Evolutionary conservation across 805 yeast genomes (phyloP).

Genomic region (Nakazawaea ernobii): DNA sequence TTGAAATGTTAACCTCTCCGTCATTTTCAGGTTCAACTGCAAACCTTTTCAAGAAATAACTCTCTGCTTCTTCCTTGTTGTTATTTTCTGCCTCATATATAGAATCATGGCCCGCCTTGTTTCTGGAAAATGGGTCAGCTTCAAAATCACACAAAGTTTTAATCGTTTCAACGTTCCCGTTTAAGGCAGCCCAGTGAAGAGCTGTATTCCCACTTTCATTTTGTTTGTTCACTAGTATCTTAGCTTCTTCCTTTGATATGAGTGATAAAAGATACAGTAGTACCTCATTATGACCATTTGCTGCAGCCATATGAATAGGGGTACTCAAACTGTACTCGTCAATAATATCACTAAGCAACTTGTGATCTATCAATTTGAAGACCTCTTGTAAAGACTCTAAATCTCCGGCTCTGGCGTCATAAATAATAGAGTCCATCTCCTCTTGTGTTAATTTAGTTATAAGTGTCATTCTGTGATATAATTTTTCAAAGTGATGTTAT

Average conservation of each 20-base stretch:
- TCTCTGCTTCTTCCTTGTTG: slow-evolving; percentile 70
- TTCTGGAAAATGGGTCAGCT: slow-evolving; percentile 79
- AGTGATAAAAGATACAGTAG: slow-evolving; percentile 53
- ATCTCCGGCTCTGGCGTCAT: slow-evolving; percentile 87
- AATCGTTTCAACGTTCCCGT: slow-evolving; percentile 75
- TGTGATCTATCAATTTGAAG: slow-evolving; percentile 45
- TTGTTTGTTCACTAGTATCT: slow-evolving; percentile 38
- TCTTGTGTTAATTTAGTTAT: slow-evolving; percentile 48
- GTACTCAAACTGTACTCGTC: slow-evolving; percentile 67
- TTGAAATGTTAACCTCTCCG: slow-evolving; percentile 35
- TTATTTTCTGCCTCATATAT: slow-evolving; percentile 86
- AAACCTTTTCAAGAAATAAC: slow-evolving; percentile 66
- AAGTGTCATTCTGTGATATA: slow-evolving; percentile 17
- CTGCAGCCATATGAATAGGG: slow-evolving; percentile 92
- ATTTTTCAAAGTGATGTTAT: background rate
- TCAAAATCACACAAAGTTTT: slow-evolving; percentile 65
- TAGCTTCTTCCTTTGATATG: slow-evolving; percentile 38
- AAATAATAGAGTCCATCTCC: slow-evolving; percentile 75
- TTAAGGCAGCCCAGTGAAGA: slow-evolving; percentile 92
- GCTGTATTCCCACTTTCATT: slow-evolving; percentile 92
- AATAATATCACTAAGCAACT: slow-evolving; percentile 35
- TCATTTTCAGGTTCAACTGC: slow-evolving; percentile 55
- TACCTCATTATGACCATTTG: slow-evolving; percentile 80
- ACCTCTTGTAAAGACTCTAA: slow-evolving; percentile 66
- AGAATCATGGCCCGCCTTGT: slow-evolving; percentile 72